Base-by-base conservation (phyloP, 441 rosid genomes). In the Arabidopsis lyrata region DNA sequence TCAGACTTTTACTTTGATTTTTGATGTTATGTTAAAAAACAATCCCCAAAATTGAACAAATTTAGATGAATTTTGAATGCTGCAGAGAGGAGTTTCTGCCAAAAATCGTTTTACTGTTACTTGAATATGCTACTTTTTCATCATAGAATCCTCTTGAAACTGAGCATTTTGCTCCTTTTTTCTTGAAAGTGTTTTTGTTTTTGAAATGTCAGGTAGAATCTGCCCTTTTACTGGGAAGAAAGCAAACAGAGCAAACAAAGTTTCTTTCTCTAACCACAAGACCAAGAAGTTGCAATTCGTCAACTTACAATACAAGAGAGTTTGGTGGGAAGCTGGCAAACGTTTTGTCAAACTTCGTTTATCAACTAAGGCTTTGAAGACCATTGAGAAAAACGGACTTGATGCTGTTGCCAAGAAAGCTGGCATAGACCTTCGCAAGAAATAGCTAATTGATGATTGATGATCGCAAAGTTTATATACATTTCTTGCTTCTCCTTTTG, bases 321-420 rank as follows among this genome's bases (percentile, higher is more conserved):
- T 92, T 22, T 95, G 97, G 99, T 95, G 99, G 99, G 99, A 92
- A 81, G 92, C 88, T 2, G 99, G 97, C 5, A 92, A 90, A 70
- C 96, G 97, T 6, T 95, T 79, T 44, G 85, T 92, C 36, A 92
- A 92, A 53, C 83, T 95, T 49, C 87, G 96, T 20, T 67, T 95
- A 61, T 92, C 99, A 0, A 95, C 97, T 15, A 92, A 95, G 76
- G 99, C 97, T 0, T 72, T 95, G 60, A 92, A 90, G 87, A 94
- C 97, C 16, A 89, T 92, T 22, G 97, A 94, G 83, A 94, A 94
- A 77, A 90, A 94, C 13, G 97, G 97, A 44, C 82, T 92, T 24
- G 97, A 91, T 65, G 97, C 97, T 47, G 97, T 94, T 69, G 97
- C 99, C 73, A 92, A 92, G 85, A 94, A 94, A 81, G 97, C 97